Evolutionary conservation across 148 eudicot genomes (phyloP), one percentile per base, ranked within the genome.

Genomic region (Fagopyrum esculentum): DNA sequence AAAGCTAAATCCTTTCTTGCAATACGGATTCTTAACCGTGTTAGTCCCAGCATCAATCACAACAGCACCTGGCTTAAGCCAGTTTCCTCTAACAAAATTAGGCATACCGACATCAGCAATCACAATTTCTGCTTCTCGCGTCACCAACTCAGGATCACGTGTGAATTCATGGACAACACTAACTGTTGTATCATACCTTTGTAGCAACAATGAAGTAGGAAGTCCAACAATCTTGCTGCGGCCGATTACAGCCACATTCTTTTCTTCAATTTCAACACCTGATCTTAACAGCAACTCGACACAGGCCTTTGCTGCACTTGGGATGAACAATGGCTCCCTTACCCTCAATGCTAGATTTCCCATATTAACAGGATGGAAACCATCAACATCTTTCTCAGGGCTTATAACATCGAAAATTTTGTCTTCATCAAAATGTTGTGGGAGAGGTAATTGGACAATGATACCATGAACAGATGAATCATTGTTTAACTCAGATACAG

Each of bases 351-450:
- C 91, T 71, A 88, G 89, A 74, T 72, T 78, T 6, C 91, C 91
- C 73, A 88, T 85, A 63, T 88, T 84, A 3, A 85, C 46, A 17
- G 89, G 82, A 75, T 88, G 89, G 71, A 88, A 84, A 50, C 91
- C 91, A 76, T 88, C 91, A 6, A 88, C 91, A 40, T 88, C 89
- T 78, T 85, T 85, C 66, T 82, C 87, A 11, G 84, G 83, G 74
- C 80, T 81, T 19, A 88, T 80, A 43, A 75, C 78, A 72, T 77
- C 81, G 78, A 82, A 12, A 76, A 88, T 74, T 82, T 71, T 88
- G 77, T 84, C 87, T 80, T 81, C 87, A 12, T 84, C 75, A 46
- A 85, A 68, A 78, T 88, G 84, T 85, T 87, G 77, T 16, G 90
- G 88, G 22, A 87, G 82, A 4, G 90, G 90, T 35, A 87, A 84